Conservation (phyloP, 345 rosid genomes). For the Citrus hindsii region DNA sequence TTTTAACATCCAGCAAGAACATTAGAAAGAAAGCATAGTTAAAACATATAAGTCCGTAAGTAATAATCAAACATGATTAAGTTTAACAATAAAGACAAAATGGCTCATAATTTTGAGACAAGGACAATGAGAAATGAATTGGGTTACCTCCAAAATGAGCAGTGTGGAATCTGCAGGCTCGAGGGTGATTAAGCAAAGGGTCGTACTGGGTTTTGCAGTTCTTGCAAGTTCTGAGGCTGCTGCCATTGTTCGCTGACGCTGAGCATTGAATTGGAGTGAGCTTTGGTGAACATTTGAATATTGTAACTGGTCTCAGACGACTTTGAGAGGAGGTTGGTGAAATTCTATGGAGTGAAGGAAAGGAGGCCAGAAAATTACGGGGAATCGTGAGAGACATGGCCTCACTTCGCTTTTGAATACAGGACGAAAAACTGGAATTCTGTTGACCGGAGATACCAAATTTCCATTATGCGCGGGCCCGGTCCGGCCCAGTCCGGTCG, state of each 20-base stretch:
- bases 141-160: constrained; percentile 88
- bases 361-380: not conserved
- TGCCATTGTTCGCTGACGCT: not conserved
- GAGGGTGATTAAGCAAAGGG: constrained; percentile 67
- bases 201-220: constrained; percentile 92
- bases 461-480: not conserved
- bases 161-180: constrained; percentile 81
- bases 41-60: too few relatives aligned
- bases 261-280: constrained; percentile 16
- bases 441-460: not conserved
- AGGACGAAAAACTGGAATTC: not conserved
- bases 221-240: constrained; percentile 66
- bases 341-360: not conserved
- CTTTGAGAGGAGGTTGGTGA: not conserved
- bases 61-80: not conserved
- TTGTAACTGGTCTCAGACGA: not conserved
- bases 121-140: not conserved
- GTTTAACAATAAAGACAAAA: not conserved
- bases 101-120: not conserved
- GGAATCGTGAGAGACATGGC: constrained; percentile 12
- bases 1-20: not conserved
- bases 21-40: too few relatives aligned
- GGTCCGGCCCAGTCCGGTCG: not conserved
- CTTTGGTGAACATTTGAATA: not conserved
- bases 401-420: not conserved